Evolutionary conservation across 2,329 filamentous ascomycete species (phyloP).

Genomic region (Domatiomyces globalis): DNA sequence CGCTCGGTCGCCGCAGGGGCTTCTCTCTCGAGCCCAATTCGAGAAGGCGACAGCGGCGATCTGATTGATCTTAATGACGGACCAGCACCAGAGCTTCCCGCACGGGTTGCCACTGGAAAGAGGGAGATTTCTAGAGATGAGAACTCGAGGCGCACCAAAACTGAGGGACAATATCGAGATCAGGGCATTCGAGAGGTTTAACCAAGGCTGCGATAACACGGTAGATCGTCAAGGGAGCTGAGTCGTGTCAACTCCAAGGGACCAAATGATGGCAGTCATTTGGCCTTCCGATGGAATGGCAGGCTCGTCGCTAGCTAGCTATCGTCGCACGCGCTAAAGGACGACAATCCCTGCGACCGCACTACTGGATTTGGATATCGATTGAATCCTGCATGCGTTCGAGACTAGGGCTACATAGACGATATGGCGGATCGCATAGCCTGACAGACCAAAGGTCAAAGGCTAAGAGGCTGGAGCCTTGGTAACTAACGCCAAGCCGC

Average conservation of each 20-base stretch:
- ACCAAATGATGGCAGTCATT: too few relatives aligned
- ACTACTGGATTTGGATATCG: too few relatives aligned
- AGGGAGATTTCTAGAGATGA: neutral
- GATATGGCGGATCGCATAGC: too few relatives aligned
- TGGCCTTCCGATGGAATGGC: too few relatives aligned
- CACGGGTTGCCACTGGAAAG: neutral
- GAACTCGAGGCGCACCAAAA: neutral
- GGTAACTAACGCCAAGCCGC: too few relatives aligned
- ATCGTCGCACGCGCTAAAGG: too few relatives aligned
- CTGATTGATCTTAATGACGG: conserved; percentile 21
- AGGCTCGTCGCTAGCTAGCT: too few relatives aligned
- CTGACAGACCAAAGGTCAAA: too few relatives aligned
- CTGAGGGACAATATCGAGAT: neutral
- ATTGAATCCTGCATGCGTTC: too few relatives aligned
- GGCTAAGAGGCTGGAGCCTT: too few relatives aligned
- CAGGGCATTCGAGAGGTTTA: neutral
- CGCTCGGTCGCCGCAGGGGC: neutral
- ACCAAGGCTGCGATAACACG: neutral
- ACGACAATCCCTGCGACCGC: too few relatives aligned
- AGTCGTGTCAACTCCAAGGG: neutral
- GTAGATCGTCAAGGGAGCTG: neutral
- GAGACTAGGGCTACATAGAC: too few relatives aligned
- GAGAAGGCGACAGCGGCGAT: neutral
- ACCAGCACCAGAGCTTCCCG: conserved; percentile 6
- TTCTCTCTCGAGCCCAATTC: neutral